phyloP scores from a whole-genome alignment of 2,329 filamentous ascomycete genomes.

The Penicillium thymicola region DNA sequence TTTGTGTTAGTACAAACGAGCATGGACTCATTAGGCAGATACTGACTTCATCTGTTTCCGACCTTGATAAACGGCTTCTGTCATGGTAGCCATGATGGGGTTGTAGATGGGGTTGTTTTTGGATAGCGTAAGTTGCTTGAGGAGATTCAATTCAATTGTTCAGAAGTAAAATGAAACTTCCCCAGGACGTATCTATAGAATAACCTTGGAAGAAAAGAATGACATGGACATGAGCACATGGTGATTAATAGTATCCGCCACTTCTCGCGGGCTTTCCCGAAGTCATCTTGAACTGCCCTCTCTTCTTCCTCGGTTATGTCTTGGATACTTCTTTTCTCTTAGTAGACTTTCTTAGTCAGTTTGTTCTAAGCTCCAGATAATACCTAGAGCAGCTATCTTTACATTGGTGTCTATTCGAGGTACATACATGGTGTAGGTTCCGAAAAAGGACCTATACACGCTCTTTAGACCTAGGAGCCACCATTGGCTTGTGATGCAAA shows the following conservation, averaged over 20 bases:
- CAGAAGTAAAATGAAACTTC: neutral
- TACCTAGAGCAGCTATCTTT: no score
- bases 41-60: conserved; percentile 4
- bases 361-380: no score
- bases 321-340: neutral
- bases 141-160: neutral
- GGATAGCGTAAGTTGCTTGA: neutral
- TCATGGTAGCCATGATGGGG: neutral
- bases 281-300: neutral
- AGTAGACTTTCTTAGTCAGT: neutral
- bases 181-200: neutral
- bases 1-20: neutral
- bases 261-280: neutral
- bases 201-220: neutral
- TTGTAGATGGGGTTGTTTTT: neutral
- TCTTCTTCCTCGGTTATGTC: neutral
- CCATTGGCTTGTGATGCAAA: neutral
- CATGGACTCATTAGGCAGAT: neutral
- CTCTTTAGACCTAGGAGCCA: neutral
- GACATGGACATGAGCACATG: conserved; percentile 6
- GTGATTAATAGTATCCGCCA: neutral
- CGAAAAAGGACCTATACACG: neutral
- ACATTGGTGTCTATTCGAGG: no score
- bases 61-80: neutral
- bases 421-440: no score